phyloP scores from a whole-genome alignment of 2,329 filamentous ascomycete genomes.

The Sporothrix mexicana region DNA sequence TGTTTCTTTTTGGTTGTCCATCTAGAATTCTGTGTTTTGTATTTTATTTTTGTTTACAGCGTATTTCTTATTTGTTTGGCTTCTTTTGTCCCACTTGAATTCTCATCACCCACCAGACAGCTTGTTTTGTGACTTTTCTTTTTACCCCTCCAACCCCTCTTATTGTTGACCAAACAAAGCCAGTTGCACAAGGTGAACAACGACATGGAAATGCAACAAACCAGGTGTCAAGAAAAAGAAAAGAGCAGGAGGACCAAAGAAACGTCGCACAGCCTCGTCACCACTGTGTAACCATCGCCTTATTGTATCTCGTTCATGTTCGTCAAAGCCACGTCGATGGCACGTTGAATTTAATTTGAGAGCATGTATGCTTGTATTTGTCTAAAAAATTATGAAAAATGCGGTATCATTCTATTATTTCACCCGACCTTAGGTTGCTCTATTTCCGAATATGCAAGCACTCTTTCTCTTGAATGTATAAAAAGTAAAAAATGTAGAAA shows the following conservation, averaged over 20 bases:
- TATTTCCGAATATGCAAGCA: slow-evolving; percentile 6
- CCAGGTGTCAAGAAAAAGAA: neutral
- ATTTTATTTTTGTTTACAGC: neutral
- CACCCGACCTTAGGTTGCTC: slow-evolving; percentile 6
- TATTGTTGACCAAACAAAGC: too few relatives aligned
- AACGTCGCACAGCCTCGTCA: slow-evolving; percentile 12
- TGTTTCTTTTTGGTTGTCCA: too few relatives aligned
- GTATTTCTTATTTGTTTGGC: too few relatives aligned
- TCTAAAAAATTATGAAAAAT: neutral
- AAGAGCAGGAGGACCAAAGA: too few relatives aligned
- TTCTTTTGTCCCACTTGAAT: too few relatives aligned
- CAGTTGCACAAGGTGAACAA: neutral
- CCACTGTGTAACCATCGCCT: neutral
- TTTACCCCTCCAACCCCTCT: too few relatives aligned
- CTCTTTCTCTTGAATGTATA: neutral
- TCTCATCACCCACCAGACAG: too few relatives aligned
- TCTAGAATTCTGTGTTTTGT: neutral
- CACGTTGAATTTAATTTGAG: too few relatives aligned
- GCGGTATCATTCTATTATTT: neutral
- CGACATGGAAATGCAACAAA: neutral
- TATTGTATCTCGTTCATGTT: neutral
- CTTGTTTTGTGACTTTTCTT: too few relatives aligned
- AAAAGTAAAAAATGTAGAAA: too few relatives aligned
- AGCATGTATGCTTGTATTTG: neutral
- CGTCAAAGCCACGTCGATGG: too few relatives aligned